A percentile compares a stretch with the other conserved stretches of the same genome.
Evolutionary conservation across 2,329 filamentous ascomycete genomes (phyloP).

Genomic region (Fragosphaeria purpurea): DNA sequence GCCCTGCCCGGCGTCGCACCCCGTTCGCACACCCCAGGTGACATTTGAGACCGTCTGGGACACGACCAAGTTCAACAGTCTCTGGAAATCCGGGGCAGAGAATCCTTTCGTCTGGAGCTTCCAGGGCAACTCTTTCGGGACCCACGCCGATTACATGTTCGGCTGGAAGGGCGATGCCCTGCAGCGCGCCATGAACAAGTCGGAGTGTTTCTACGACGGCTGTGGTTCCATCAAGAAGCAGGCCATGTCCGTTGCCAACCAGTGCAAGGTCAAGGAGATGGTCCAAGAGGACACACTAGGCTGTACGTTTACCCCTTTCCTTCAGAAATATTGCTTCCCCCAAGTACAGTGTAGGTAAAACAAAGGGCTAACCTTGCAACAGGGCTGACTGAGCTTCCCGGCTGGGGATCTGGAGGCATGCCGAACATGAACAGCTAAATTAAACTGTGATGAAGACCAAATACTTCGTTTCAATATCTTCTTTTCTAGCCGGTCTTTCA

Average conservation of each 20-base stretch:
- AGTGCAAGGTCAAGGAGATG: constrained; percentile 21
- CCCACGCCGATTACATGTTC: constrained; percentile 24
- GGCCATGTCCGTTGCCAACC: constrained; percentile 19
- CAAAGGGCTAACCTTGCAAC: no score
- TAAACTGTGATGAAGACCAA: no score
- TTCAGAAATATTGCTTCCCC: no score
- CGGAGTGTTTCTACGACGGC: constrained; percentile 28
- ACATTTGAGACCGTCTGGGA: constrained; percentile 22
- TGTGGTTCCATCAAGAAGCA: constrained; percentile 24
- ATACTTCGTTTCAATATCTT: no score
- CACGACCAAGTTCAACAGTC: constrained; percentile 15
- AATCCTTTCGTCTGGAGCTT: constrained; percentile 18
- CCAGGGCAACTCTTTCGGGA: constrained; percentile 20
- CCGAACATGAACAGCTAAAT: no score
- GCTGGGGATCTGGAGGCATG: no score
- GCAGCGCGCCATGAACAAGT: constrained; percentile 22
- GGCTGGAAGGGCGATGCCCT: constrained; percentile 21
- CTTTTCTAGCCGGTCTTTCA: no score
- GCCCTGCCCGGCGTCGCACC: constrained; percentile 9
- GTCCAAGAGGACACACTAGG: constrained; percentile 21
- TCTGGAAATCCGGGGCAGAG: constrained; percentile 18
- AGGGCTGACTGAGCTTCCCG: no score
- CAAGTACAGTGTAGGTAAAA: no score
- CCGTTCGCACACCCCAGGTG: constrained; percentile 11
- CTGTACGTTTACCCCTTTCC: constrained; percentile 16